Evolutionary conservation across 129 eudicot genomes (phyloP), one percentile per base, ranked within the genome.

Genomic region (Heracleum sosnowskyi): DNA sequence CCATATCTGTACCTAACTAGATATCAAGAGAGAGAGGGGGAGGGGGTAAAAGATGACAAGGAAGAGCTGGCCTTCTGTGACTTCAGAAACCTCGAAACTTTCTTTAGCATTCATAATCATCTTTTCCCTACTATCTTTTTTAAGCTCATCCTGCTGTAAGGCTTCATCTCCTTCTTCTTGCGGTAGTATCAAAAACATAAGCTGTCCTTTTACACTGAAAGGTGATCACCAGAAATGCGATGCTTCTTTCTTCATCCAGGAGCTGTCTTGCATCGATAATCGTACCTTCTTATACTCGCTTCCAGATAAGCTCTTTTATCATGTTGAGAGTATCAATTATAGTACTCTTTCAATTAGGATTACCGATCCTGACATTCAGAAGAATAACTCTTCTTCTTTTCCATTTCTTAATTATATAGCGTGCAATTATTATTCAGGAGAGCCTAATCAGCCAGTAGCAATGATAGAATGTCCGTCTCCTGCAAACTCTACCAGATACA

Each of bases 161-260:
- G 26, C 73, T 34, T 36, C 73, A 5, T 69, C 73, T 69, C 74
- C 74, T 35, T 34, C 74, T 69, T 69, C 45, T 69, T 69, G 74
- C 44, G 74, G 74, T 34, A 18, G 36, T 69, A 35, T 35, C 15
- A 6, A 7, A 15, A 69, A 69, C 74, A 69, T 69, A 69, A 69
- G 45, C 4, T 69, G 74, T 18, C 74, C 74, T 69, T 69, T 69
- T 16, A 34, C 10, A 69, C 44, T 69, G 28, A 6, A 69, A 34
- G 74, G 74, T 69, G 74, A 69, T 69, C 18, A 69, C 15, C 74
- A 69, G 74, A 69, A 35, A 69, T 69, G 74, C 6, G 44, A 69
- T 35, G n/a, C 11, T 17, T 15, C 74, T 69, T 7, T 22, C 70
- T 63, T 63, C 44, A 34, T 6, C 44, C 37, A 69, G 0, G 42